Conservation (phyloP, 495 filamentous ascomycete genomes). For the Staphylotrichum tortipilum region DNA sequence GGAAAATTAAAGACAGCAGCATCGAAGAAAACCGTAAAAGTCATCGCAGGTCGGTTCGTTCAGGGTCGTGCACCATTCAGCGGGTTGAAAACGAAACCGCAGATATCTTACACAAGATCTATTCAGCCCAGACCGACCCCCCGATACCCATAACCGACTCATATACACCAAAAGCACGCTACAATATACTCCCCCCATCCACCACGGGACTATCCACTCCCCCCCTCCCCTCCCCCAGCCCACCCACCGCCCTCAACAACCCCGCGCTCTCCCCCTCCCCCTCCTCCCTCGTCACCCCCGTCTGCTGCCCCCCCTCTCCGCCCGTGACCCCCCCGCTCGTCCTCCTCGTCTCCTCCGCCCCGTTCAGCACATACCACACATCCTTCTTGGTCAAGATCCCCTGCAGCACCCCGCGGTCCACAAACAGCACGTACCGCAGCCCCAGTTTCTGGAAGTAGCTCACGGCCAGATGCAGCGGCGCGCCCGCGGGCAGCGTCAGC, state of each 20-base stretch:
- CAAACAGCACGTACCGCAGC: constrained; percentile 81
- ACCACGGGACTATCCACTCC: constrained; percentile 17
- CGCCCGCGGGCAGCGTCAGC: constrained; percentile 71
- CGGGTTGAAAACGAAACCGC: no score
- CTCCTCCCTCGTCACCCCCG: constrained; percentile 14
- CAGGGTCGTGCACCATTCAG: no score
- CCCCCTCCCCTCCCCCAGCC: constrained; percentile 9
- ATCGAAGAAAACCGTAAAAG: no score
- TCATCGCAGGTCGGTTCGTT: no score
- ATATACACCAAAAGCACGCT: not conserved
- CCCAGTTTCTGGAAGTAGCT: constrained; percentile 92
- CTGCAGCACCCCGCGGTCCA: constrained; percentile 68
- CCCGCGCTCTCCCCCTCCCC: constrained; percentile 24
- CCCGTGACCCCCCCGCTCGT: constrained; percentile 14
- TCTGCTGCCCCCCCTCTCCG: not conserved
- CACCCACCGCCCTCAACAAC: constrained; percentile 12
- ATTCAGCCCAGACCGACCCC: no score
- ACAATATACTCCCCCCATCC: constrained; percentile 24
- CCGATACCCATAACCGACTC: no score
- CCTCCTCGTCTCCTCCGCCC: constrained; percentile 53
- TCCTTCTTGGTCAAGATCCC: constrained; percentile 96
- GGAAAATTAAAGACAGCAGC: no score
- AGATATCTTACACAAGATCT: no score
- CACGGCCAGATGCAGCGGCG: constrained; percentile 69
- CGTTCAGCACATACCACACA: constrained; percentile 88